Evolutionary conservation across 73 alveolate species (phyloP), one percentile per base, ranked within the genome.

Genomic region (Paramecium sexaurelia): DNA sequence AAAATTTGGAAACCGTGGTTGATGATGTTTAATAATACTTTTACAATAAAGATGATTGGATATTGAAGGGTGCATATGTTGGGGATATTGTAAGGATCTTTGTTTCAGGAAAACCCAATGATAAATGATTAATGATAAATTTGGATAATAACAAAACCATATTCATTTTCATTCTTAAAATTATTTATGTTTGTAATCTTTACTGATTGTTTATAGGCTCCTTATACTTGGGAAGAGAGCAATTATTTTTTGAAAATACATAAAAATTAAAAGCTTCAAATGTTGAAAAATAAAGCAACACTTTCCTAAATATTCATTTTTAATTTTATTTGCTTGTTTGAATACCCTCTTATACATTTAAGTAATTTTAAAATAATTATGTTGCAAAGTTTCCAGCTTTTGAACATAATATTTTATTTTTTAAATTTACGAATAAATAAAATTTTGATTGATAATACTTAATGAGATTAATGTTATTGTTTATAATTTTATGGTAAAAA

Each of bases 401-500:
- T 24, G 83, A 86, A 69, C 99, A 92, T 39, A 96, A n/a, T n/a
- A n/a, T n/a, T n/a, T n/a, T n/a, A n/a, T n/a, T n/a, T n/a, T n/a
- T n/a, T n/a, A n/a, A n/a, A n/a, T n/a, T n/a, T n/a, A n/a, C n/a
- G n/a, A n/a, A n/a, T n/a, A n/a, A n/a, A n/a, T n/a, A n/a, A n/a
- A n/a, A n/a, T n/a, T n/a, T n/a, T n/a, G n/a, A n/a, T n/a, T n/a
- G n/a, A n/a, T n/a, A n/a, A 83, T 51, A 95, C 94, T 32, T 66
- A 32, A 87, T 95, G 94, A 22, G 96, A 85, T 87, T 94, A 55
- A 2, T 97, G 96, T 43, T 85, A 78, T 19, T 98, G 99, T 22
- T 96, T 96, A 61, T 91, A 32, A 55, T 96, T 94, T 69, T 91
- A 41, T 1, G 99, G 99, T 20, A 96, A 51, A 55, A 93, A 96